These are phyloP conservation scores for Trypanosoma cruzi DNA, from an alignment of 208 protist genomes.

Conservation along the genomic window DNA sequence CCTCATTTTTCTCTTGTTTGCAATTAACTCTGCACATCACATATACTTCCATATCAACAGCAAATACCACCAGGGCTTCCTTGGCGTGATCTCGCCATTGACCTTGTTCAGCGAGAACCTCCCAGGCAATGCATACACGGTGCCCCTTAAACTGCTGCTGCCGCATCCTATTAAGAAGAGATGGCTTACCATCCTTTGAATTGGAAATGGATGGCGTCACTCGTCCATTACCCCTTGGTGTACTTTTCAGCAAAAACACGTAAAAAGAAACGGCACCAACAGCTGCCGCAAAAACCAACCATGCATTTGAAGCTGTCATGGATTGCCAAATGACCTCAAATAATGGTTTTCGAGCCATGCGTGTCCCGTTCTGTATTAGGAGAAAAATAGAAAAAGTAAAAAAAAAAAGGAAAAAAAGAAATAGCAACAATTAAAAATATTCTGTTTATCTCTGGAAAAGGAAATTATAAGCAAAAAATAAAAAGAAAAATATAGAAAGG, in stretches of 20 bases:
- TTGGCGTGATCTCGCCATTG: slow-evolving; percentile 53
- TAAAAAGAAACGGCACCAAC: slow-evolving; percentile 61
- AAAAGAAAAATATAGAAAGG: slow-evolving; percentile 1
- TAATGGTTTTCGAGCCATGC: slow-evolving; percentile 52
- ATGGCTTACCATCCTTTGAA: slow-evolving; percentile 21
- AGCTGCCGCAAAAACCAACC: slow-evolving; percentile 40
- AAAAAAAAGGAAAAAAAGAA: not conserved
- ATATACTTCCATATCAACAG: slow-evolving; percentile 64
- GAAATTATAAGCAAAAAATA: slow-evolving; percentile 4
- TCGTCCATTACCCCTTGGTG: not conserved
- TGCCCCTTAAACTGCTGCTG: slow-evolving; percentile 46
- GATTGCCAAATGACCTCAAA: slow-evolving; percentile 59
- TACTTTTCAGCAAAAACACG: slow-evolving; percentile 46
- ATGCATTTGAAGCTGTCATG: slow-evolving; percentile 42
- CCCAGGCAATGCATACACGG: slow-evolving; percentile 73
- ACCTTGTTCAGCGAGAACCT: slow-evolving; percentile 53
- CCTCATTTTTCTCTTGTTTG: slow-evolving; percentile 45
- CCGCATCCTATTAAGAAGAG: slow-evolving; percentile 38
- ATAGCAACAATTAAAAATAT: not conserved
- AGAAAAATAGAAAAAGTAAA: not conserved
- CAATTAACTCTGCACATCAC: slow-evolving; percentile 72
- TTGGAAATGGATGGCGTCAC: not conserved
- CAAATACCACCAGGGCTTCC: slow-evolving; percentile 42
- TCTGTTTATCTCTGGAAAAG: too few species aligned
- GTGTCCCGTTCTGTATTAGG: not conserved